phyloP scores from a whole-genome alignment of 2,329 filamentous ascomycete species.

The Penicillium oxalicum region DNA sequence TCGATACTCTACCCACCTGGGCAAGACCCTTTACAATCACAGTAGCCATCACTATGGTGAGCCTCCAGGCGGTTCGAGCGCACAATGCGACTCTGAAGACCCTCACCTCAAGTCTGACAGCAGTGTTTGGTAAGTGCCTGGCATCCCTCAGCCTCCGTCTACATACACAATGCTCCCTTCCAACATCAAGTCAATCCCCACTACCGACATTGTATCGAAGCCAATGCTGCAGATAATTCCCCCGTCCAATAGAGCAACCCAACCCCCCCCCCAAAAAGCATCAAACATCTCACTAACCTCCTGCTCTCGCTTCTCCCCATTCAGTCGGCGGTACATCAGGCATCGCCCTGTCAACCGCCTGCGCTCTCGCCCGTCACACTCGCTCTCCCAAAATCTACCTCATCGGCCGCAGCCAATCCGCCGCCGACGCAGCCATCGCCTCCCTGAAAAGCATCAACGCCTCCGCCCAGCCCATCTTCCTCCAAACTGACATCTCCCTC shows the following conservation, averaged over 20 bases:
- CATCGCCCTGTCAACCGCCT: neutral
- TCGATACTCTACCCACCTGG: too few relatives aligned
- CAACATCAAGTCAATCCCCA: too few relatives aligned
- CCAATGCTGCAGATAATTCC: too few relatives aligned
- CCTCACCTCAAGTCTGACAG: neutral
- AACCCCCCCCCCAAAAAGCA: neutral
- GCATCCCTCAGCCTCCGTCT: neutral
- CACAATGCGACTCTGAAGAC: neutral
- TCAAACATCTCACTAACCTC: neutral
- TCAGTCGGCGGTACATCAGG: constrained; percentile 1
- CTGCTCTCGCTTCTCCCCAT: neutral
- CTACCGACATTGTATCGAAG: too few relatives aligned
- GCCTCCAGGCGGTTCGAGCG: neutral
- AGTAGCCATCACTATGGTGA: neutral
- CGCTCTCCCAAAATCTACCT: neutral
- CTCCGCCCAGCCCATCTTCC: neutral
- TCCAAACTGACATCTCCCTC: neutral
- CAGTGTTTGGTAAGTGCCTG: neutral
- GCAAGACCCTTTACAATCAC: too few relatives aligned
- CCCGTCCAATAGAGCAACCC: too few relatives aligned
- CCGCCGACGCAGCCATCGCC: neutral
- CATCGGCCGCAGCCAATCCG: neutral
- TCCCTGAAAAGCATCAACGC: neutral
- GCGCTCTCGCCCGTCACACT: neutral
- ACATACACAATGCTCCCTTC: neutral